A percentile compares a stretch with the other conserved stretches of the same genome.
Evolutionary conservation across 2,329 filamentous ascomycete species (phyloP).

Genomic region (Immersiporthe knoxdaviesiana): DNA sequence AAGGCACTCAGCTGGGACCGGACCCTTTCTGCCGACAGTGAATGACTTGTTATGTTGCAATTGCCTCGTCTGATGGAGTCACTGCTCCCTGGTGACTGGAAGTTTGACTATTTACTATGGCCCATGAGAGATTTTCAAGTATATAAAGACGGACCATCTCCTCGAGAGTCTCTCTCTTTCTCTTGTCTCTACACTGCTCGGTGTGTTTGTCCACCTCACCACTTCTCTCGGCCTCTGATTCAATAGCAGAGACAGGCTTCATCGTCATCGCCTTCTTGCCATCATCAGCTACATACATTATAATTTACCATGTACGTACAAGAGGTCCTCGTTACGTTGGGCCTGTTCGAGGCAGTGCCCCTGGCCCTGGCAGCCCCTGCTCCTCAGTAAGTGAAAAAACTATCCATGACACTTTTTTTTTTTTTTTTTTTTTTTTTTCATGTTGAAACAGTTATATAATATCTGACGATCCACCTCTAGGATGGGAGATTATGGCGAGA

Average conservation of each 20-base stretch:
- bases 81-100: not conserved
- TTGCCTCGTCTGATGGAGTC: not conserved
- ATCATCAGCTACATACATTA: not conserved
- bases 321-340: conserved; percentile 7
- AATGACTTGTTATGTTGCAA: not conserved
- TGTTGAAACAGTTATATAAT: too few relatives aligned
- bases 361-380: conserved; percentile 17
- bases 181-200: not conserved
- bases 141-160: not conserved
- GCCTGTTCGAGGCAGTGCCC: conserved; percentile 24
- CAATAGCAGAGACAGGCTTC: not conserved
- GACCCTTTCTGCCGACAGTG: not conserved
- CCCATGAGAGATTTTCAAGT: not conserved
- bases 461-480: conserved; percentile 29
- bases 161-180: not conserved
- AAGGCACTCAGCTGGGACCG: not conserved
- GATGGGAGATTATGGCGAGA: conserved; percentile 47
- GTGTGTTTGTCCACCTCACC: not conserved
- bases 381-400: conserved; percentile 28
- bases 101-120: not conserved
- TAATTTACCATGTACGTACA: conserved; percentile 14
- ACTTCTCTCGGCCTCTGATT: not conserved
- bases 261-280: not conserved
- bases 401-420: too few relatives aligned
- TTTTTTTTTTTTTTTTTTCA: too few relatives aligned